Evolutionary conservation across 179 eudicot species (phyloP), one percentile per base, ranked within the genome.

Genomic region (Heliamphora pulchella): DNA sequence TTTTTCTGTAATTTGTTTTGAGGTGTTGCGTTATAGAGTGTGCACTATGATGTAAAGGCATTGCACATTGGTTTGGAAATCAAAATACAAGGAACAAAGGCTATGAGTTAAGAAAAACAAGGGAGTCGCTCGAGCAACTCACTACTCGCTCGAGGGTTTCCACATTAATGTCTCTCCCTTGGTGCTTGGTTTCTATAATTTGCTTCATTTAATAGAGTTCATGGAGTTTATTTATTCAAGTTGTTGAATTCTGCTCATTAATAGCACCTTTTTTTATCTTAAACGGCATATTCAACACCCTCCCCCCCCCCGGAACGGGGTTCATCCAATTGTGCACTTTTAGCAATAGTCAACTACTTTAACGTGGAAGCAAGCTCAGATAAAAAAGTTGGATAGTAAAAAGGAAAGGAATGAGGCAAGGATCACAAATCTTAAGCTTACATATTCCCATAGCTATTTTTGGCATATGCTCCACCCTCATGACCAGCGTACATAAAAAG

Each of bases 401-500:
- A 14, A 50, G 22, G 18, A 46, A 17, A 14, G 18, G 53, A 51
- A 43, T 46, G 55, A 18, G 53, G 1, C 5, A 78, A 66, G 57
- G 7, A 66, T 66, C 4, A 50, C 13, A 54, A 39, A 20, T 15
- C 6, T 22, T 50, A 65, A 67, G 69, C 98, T 80, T 88, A 96
- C 99, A 96, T 87, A 77, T 96, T 96, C 77, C 99, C 99, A 76
- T 82, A 96, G 83, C 98, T 96, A 82, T 96, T 96, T 85, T 96
- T 96, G 46, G 98, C 99, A 87, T 94, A 96, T 78, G 99, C 98
- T 82, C 99, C 99, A 74, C 99, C 98, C 78, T 91, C 87, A 81
- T 94, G 96, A 71, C 99, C 98, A 79, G 99, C 99, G 67, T 96
- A 96, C 99, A 96, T 96, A 83, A 96, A 96, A 85, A 96, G 91